Evolutionary conservation across 2,329 filamentous ascomycete species (phyloP), one percentile per base, ranked within the genome.

Genomic region (Fusarium zealandicum): DNA sequence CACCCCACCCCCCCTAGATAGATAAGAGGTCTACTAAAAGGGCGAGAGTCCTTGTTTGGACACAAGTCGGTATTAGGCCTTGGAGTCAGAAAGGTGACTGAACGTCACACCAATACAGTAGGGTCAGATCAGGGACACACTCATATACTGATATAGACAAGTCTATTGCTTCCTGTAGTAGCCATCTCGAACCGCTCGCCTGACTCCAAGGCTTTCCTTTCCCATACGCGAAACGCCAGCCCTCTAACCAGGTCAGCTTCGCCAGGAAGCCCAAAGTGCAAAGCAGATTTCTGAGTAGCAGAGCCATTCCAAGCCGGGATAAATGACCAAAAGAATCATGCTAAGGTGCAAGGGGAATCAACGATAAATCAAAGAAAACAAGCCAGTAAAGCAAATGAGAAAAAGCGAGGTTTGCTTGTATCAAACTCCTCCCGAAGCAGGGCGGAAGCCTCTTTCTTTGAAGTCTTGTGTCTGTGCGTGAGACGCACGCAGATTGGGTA

Each of bases 211-310:
- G 52, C 48, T 61, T 41, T 54, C 36, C 52, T 14, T 47, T 42
- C 55, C 52, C 36, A 28, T 40, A 14, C 37, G 54, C 46, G 55
- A 53, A 65, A 67, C 54, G 53, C 62, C 64, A 67, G 55, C 64
- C 57, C 54, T 48, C 14, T 49, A 54, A 49, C 17, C 14, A 52
- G 57, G 59, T 44, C 28, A 46, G 43, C 57, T 67, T 67, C 52
- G 38, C 59, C 45, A 64, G 48, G 59, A 67, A 60, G 54, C 61
- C 46, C 40, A 43, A 35, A 28, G 41, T 45, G 18, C 53, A n/a
- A 57, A 46, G 25, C 3, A 39, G 31, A 32, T 40, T 30, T 27
- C 32, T 49, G 12, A 22, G 22, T 49, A 22, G 32, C 14, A 46
- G 25, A 47, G 6, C 48, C 27, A 25, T 51, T 28, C 39, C 25